Percentiles rank a stretch among this genome's conserved stretches.
phyloP scores from a whole-genome alignment of 352 stramenopile species.

The Pythium plurisporium region DNA sequence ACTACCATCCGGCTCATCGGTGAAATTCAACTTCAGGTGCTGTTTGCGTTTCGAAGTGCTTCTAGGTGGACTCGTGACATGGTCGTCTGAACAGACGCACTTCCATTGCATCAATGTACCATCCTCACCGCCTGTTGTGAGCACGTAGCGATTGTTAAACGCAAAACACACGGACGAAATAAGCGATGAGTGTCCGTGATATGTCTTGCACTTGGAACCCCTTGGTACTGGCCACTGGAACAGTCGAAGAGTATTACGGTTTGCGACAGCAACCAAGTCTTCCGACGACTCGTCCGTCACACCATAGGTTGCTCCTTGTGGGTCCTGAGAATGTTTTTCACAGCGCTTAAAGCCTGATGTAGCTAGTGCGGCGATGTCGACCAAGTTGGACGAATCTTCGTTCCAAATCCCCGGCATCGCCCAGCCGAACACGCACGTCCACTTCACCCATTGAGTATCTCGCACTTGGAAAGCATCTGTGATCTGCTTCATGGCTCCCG shows the following conservation, averaged over 20 bases:
- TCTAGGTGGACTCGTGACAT: background rate
- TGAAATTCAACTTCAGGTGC: constrained; percentile 7
- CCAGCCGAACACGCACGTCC: constrained; percentile 71
- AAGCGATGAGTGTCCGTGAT: constrained; percentile 38
- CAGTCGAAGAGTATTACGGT: constrained; percentile 39
- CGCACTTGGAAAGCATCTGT: constrained; percentile 54
- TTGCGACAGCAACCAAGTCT: constrained; percentile 44
- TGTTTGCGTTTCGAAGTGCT: constrained; percentile 12
- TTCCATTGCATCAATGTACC: constrained; percentile 58
- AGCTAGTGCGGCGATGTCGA: constrained; percentile 45
- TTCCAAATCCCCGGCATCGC: constrained; percentile 56
- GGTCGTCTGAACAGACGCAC: constrained; percentile 6
- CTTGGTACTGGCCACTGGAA: constrained; percentile 47
- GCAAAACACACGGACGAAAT: constrained; percentile 51
- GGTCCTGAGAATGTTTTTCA: background rate
- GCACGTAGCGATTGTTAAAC: constrained; percentile 40
- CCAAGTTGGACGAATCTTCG: constrained; percentile 42
- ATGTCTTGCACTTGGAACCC: constrained; percentile 36
- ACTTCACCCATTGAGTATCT: constrained; percentile 56
- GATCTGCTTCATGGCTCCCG: constrained; percentile 47
- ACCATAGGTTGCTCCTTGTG: background rate
- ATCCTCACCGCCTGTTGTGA: constrained; percentile 56
- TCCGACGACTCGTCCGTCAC: constrained; percentile 13
- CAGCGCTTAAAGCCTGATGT: constrained; percentile 22
- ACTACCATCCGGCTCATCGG: background rate